Evolutionary conservation across 805 yeast species (phyloP).

Genomic region (Clavispora fructus): DNA sequence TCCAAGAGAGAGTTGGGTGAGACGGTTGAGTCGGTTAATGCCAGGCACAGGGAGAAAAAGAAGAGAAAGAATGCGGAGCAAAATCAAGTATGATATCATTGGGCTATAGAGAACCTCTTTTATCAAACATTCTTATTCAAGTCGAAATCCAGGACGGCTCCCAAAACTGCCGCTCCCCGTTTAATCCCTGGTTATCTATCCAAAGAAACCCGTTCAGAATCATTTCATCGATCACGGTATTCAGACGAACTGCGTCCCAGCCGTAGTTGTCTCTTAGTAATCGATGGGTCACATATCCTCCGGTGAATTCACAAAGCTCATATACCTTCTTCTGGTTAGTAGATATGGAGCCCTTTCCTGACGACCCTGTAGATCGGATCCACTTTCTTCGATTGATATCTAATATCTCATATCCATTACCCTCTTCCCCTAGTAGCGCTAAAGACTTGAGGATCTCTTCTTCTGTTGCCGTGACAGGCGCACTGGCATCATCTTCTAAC

Average conservation of each 20-base stretch:
- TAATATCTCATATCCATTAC: slow-evolving; percentile 66
- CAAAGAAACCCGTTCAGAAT: slow-evolving; percentile 78
- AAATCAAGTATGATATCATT: background rate
- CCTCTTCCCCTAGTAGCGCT: slow-evolving; percentile 48
- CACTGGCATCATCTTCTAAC: slow-evolving; percentile 24
- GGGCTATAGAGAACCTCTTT: no score
- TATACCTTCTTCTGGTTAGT: slow-evolving; percentile 66
- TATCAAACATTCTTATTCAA: background rate
- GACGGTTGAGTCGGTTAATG: slow-evolving; percentile 65
- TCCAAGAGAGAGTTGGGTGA: slow-evolving; percentile 53
- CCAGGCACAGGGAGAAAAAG: slow-evolving; percentile 47
- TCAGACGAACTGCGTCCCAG: slow-evolving; percentile 66
- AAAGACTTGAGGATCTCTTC: slow-evolving; percentile 57
- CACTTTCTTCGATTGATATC: slow-evolving; percentile 48
- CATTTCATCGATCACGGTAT: slow-evolving; percentile 68
- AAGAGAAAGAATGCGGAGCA: slow-evolving; percentile 11
- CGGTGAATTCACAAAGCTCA: slow-evolving; percentile 72
- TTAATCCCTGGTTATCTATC: slow-evolving; percentile 59
- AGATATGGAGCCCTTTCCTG: slow-evolving; percentile 24
- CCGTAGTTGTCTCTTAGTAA: slow-evolving; percentile 66
- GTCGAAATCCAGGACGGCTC: slow-evolving; percentile 65
- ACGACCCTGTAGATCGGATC: slow-evolving; percentile 31
- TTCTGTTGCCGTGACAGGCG: slow-evolving; percentile 29
- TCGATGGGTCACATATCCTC: slow-evolving; percentile 60
- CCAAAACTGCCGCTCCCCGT: slow-evolving; percentile 53